These are phyloP conservation scores for Lepiota brunneoincarnata DNA, from an alignment of 768 basidiomycete species.

Conservation along the genomic window DNA sequence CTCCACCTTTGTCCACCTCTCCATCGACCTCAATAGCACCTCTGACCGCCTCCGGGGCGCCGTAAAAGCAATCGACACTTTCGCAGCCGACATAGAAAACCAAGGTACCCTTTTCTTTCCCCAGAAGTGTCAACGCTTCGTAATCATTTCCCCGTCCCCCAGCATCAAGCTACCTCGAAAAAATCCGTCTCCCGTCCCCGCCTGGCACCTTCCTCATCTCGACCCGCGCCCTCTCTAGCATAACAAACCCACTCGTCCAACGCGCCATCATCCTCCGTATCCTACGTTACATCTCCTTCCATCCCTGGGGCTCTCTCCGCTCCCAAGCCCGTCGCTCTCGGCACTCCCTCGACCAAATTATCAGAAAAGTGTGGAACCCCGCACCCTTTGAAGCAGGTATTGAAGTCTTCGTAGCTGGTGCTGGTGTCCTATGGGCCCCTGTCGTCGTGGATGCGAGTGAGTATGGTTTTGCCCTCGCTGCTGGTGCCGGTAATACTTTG, in stretches of 20 bases:
- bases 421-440: slow-evolving; percentile 63
- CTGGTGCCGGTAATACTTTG: background rate
- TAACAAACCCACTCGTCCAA: slow-evolving; percentile 34
- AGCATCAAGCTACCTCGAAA: slow-evolving; percentile 27
- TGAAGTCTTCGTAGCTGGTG: slow-evolving; percentile 51
- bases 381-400: slow-evolving; percentile 22
- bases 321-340: slow-evolving; percentile 59
- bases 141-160: slow-evolving; percentile 36
- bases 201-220: slow-evolving; percentile 50
- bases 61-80: slow-evolving; percentile 31
- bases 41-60: slow-evolving; percentile 37
- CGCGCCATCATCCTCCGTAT: slow-evolving; percentile 48
- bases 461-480: background rate
- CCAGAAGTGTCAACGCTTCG: background rate
- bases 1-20: slow-evolving; percentile 20
- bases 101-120: slow-evolving; percentile 34
- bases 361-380: slow-evolving; percentile 43
- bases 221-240: slow-evolving; percentile 25
- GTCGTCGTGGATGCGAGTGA: slow-evolving; percentile 28
- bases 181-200: slow-evolving; percentile 40
- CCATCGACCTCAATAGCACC: slow-evolving; percentile 28
- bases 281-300: slow-evolving; percentile 68
- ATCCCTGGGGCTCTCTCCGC: slow-evolving; percentile 71
- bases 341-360: slow-evolving; percentile 44
- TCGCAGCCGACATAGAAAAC: slow-evolving; percentile 38